Evolutionary conservation across 1,284 basidiomycete species (phyloP).

Genomic region (Leccinum huronense): DNA sequence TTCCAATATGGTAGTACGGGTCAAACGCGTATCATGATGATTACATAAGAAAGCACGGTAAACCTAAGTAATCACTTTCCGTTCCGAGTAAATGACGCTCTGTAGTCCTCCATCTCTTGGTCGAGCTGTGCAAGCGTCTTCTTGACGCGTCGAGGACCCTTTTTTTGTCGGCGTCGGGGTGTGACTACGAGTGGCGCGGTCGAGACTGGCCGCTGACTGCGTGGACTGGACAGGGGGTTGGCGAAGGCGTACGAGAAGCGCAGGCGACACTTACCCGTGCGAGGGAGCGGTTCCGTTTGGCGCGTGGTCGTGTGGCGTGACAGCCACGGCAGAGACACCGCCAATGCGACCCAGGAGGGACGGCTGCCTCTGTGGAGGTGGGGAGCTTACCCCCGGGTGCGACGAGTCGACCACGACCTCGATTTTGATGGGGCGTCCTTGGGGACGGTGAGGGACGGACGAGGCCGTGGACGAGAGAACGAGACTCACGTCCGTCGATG

Average conservation of each 20-base stretch:
- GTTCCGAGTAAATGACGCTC: slow-evolving; percentile 46
- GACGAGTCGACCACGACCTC: slow-evolving; percentile 57
- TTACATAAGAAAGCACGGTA: slow-evolving; percentile 23
- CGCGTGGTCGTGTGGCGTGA: slow-evolving; percentile 14
- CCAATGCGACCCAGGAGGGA: slow-evolving; percentile 41
- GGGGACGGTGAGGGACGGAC: slow-evolving; percentile 1
- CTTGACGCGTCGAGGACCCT: slow-evolving; percentile 64
- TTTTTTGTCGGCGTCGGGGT: slow-evolving; percentile 44
- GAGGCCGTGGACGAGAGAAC: background rate
- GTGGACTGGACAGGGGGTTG: slow-evolving; percentile 15
- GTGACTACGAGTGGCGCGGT: slow-evolving; percentile 19
- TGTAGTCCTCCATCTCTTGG: slow-evolving; percentile 75
- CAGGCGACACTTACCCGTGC: slow-evolving; percentile 17
- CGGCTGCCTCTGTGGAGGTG: slow-evolving; percentile 27
- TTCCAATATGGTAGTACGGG: slow-evolving; percentile 30
- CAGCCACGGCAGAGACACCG: slow-evolving; percentile 12
- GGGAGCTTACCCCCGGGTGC: slow-evolving; percentile 12
- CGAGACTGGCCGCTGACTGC: slow-evolving; percentile 22
- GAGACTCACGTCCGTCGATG: slow-evolving; percentile 66
- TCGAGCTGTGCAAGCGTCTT: slow-evolving; percentile 57
- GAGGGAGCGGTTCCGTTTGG: slow-evolving; percentile 16
- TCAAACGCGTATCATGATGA: slow-evolving; percentile 8
- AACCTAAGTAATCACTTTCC: slow-evolving; percentile 15
- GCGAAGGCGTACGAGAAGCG: slow-evolving; percentile 1
- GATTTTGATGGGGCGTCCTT: slow-evolving; percentile 67